These are phyloP conservation scores for Botrytis byssoidea DNA, from an alignment of 2,329 filamentous ascomycete species.

Conservation along the genomic window DNA sequence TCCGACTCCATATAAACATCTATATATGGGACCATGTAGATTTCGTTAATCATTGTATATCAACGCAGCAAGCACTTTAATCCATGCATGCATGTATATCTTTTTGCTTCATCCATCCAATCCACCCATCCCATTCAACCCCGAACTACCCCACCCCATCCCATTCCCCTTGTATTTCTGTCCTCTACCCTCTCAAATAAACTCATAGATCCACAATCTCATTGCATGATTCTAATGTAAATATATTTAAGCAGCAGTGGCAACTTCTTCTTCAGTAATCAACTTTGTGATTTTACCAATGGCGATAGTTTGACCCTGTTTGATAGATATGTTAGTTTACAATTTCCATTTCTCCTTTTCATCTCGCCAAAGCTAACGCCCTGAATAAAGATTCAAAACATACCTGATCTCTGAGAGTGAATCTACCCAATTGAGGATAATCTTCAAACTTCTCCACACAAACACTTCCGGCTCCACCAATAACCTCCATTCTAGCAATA, in stretches of 20 bases:
- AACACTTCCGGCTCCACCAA: conserved; percentile 78
- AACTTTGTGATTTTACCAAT: conserved; percentile 99
- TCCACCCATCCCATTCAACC: background rate
- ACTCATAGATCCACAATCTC: background rate
- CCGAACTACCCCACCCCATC: background rate
- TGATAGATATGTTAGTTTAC: conserved; percentile 27
- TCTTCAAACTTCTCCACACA: conserved; percentile 95
- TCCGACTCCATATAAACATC: background rate
- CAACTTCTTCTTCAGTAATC: conserved; percentile 45
- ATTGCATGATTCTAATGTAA: background rate
- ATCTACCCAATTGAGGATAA: conserved; percentile 89
- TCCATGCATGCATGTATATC: background rate
- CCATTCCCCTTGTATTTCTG: no score
- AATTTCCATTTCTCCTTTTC: background rate
- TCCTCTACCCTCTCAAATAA: background rate
- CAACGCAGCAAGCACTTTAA: background rate
- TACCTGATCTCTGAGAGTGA: conserved; percentile 86
- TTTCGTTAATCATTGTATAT: background rate
- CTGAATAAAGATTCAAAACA: conserved; percentile 27
- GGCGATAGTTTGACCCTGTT: conserved; percentile 94
- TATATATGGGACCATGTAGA: background rate
- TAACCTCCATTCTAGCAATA: conserved; percentile 88
- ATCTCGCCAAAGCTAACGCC: background rate
- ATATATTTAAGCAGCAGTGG: conserved; percentile 16
- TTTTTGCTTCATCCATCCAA: background rate